Percentiles rank a stretch among this genome's conserved stretches.
Evolutionary conservation across 257 asterid species (phyloP).

Genomic region (Paraleonurus japonicus): DNA sequence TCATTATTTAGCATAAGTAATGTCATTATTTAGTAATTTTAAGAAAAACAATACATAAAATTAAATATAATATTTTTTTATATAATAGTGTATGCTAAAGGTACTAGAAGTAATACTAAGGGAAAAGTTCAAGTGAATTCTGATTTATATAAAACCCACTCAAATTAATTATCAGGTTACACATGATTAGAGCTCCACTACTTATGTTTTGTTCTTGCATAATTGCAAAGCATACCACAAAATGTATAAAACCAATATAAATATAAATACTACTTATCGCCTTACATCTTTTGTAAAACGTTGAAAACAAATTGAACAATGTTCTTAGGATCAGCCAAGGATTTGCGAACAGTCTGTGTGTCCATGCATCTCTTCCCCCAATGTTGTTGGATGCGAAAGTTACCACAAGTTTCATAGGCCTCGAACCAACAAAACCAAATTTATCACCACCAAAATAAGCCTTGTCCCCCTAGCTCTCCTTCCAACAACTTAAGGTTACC

Average conservation of each 20-base stretch:
- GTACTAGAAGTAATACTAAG: too few species aligned
- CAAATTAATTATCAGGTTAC: too few species aligned
- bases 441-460: slow-evolving; percentile 48
- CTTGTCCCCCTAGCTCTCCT: slow-evolving; percentile 39
- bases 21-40: too few species aligned
- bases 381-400: slow-evolving; percentile 32
- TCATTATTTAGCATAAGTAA: too few species aligned
- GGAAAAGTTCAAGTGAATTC: too few species aligned
- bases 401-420: slow-evolving; percentile 35
- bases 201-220: background rate
- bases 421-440: slow-evolving; percentile 40
- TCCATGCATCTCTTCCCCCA: slow-evolving; percentile 47
- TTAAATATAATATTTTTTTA: too few species aligned
- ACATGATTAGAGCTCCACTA: too few species aligned
- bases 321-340: slow-evolving; percentile 34
- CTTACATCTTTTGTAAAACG: slow-evolving; percentile 14
- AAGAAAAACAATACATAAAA: too few species aligned
- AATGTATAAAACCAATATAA: too few species aligned
- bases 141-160: too few species aligned
- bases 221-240: background rate
- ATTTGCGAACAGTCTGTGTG: slow-evolving; percentile 36
- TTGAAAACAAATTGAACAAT: slow-evolving; percentile 24
- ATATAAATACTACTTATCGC: slow-evolving; percentile 8
- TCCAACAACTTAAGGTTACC: slow-evolving; percentile 41
- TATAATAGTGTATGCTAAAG: too few species aligned